phyloP scores from a whole-genome alignment of 805 yeast species.

The Starmerella vaccinii region DNA sequence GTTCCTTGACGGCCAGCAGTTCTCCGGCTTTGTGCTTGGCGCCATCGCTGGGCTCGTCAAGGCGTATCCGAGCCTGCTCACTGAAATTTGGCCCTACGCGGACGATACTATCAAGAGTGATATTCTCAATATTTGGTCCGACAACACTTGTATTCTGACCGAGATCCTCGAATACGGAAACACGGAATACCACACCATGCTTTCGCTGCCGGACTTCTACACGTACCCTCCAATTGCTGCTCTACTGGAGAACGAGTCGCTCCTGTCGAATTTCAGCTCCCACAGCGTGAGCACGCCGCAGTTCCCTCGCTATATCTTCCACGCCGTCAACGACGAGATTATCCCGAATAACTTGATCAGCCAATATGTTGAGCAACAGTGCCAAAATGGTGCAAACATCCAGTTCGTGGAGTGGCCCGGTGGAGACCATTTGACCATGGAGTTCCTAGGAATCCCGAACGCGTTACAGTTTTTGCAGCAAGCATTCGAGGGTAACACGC shows the following conservation, averaged over 20 bases:
- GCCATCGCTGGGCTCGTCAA: conserved; percentile 23
- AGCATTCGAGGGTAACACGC: conserved; percentile 12
- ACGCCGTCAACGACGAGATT: conserved; percentile 23
- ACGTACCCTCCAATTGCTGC: neutral
- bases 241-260: neutral
- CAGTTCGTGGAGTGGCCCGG: conserved; percentile 1
- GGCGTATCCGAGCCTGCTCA: conserved; percentile 20
- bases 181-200: neutral
- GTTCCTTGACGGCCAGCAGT: conserved; percentile 12
- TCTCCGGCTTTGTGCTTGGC: conserved; percentile 24
- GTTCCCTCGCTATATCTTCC: conserved; percentile 23
- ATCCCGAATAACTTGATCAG: conserved; percentile 19
- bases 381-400: too few relatives aligned
- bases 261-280: neutral
- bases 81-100: conserved; percentile 1
- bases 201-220: neutral
- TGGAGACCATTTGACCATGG: conserved; percentile 5
- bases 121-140: neutral
- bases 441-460: conserved; percentile 4
- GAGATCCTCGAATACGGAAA: neutral
- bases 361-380: conserved; percentile 10
- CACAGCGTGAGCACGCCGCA: conserved; percentile 17
- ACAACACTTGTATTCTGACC: neutral
- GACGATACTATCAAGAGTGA: conserved; percentile 9
- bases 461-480: conserved; percentile 16